Conservation (phyloP, 331 rosid genomes). For the Quercus lobata region DNA sequence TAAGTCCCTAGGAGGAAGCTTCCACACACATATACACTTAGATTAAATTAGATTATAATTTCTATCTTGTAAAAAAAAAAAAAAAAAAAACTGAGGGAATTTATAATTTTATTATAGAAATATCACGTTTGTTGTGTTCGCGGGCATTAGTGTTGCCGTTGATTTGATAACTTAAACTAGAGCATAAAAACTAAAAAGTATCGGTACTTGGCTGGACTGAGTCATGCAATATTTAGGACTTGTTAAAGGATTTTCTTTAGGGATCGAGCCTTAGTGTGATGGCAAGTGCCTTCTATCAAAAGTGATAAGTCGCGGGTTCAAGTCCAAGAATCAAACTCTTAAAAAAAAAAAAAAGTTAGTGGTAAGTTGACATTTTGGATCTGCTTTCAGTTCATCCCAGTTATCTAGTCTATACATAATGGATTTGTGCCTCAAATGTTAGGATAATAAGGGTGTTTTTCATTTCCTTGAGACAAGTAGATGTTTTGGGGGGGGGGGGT, state of each 20-base stretch:
- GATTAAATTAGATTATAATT: accelerated
- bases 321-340: too few species aligned
- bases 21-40: too few species aligned
- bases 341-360: too few species aligned
- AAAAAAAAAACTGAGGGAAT: neutral
- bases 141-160: neutral
- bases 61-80: too few species aligned
- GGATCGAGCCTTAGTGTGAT: too few species aligned
- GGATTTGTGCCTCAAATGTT: neutral
- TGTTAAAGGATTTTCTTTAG: neutral
- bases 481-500: neutral
- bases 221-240: neutral
- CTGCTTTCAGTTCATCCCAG: neutral
- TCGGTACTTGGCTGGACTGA: neutral
- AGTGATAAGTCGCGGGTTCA: accelerated
- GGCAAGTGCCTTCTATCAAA: too few species aligned
- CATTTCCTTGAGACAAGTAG: neutral
- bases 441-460: neutral
- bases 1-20: accelerated
- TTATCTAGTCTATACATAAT: neutral
- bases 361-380: neutral
- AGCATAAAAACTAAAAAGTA: neutral
- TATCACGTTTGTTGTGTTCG: neutral
- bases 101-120: neutral
- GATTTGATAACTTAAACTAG: neutral